Percentiles rank a stretch among this genome's conserved stretches.
Evolutionary conservation across 1,139 yeast species (phyloP).

Genomic region (Scheffersomyces cryptocercus): DNA sequence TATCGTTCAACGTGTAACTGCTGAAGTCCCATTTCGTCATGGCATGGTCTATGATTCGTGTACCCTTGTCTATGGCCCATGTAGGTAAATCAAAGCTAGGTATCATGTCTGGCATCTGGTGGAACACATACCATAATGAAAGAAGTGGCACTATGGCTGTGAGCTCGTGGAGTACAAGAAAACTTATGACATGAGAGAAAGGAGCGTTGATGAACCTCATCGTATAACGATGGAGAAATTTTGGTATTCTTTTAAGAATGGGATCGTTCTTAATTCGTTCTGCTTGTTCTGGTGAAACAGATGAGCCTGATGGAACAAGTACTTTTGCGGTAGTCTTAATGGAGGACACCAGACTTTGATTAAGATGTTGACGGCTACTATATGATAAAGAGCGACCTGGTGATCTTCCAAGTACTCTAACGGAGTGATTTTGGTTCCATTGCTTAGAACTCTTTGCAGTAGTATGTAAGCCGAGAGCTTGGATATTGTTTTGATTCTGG

Average conservation of each 20-base stretch:
- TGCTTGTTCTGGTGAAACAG: neutral
- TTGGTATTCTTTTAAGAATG: slow-evolving; percentile 46
- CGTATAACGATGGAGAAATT: slow-evolving; percentile 51
- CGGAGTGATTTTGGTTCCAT: too few species aligned
- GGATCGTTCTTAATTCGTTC: slow-evolving; percentile 19
- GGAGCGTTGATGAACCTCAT: slow-evolving; percentile 59
- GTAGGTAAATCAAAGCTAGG: slow-evolving; percentile 61
- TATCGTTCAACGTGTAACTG: slow-evolving; percentile 46
- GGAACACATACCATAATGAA: slow-evolving; percentile 73
- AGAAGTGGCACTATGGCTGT: slow-evolving; percentile 82
- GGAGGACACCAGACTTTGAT: too few species aligned
- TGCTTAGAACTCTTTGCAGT: too few species aligned
- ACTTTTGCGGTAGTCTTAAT: neutral
- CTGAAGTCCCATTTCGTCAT: slow-evolving; percentile 34
- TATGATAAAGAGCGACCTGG: too few species aligned
- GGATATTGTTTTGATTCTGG: too few species aligned
- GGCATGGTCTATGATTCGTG: slow-evolving; percentile 54
- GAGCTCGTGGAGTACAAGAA: slow-evolving; percentile 78
- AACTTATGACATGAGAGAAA: slow-evolving; percentile 68
- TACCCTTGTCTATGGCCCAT: slow-evolving; percentile 65
- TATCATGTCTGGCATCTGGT: slow-evolving; percentile 44
- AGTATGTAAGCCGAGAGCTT: too few species aligned
- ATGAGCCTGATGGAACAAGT: neutral
- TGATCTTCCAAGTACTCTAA: too few species aligned
- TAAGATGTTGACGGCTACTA: too few species aligned